Conservation (phyloP, 2,329 filamentous ascomycete genomes). For the Pseudogymnoascus sp. region DNA sequence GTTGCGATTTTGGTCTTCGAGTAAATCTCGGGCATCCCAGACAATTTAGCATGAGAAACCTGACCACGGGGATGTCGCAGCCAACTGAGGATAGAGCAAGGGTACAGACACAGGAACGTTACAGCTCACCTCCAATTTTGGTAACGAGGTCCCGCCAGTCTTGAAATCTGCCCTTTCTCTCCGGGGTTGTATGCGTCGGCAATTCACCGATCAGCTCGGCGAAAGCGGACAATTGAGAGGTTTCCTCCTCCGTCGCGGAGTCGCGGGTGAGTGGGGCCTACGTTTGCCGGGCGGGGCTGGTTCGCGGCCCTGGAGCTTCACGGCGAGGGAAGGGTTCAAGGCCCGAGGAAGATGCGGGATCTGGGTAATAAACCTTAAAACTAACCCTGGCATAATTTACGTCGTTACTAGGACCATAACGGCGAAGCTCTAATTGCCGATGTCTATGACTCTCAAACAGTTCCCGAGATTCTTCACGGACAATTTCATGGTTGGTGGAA, state of each 20-base stretch:
- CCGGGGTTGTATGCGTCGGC: not conserved
- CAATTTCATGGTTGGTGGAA: not conserved
- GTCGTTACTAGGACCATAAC: not conserved
- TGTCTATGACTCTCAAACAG: not conserved
- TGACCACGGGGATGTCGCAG: not conserved
- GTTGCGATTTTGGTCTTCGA: not conserved
- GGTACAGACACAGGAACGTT: not conserved
- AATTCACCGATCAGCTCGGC: not conserved
- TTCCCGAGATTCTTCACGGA: not conserved
- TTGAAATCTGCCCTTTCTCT: not conserved
- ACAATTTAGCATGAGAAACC: not conserved
- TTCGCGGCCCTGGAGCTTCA: not conserved
- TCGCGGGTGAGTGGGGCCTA: not conserved
- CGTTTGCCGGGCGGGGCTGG: not conserved
- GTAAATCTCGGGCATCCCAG: not conserved
- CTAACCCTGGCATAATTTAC: not conserved
- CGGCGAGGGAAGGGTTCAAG: not conserved
- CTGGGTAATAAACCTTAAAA: not conserved
- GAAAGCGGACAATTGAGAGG: not conserved
- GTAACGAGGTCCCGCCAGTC: too few species aligned
- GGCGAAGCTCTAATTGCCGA: conserved; percentile 1
- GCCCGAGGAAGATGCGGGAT: not conserved
- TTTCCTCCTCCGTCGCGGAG: not conserved
- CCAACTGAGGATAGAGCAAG: not conserved
- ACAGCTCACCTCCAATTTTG: not conserved